Percentiles rank a stretch among this genome's conserved stretches.
Conservation (phyloP, 352 stramenopile species). For the Globisporangium carolinianum region DNA sequence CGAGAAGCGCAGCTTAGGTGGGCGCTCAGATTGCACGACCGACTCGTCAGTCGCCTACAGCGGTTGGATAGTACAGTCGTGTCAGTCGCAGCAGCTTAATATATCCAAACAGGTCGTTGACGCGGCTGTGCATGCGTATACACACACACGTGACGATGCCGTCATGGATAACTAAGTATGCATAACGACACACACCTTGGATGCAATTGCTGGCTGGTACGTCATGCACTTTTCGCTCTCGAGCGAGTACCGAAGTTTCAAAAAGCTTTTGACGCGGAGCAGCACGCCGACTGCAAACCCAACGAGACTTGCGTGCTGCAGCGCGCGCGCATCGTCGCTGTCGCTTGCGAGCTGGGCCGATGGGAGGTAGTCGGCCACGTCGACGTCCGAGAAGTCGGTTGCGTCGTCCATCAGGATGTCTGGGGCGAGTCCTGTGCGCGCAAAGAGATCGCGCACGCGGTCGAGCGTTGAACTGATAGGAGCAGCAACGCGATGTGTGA, state of each 20-base stretch:
- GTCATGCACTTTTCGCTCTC: constrained; percentile 79
- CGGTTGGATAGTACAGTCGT: not conserved
- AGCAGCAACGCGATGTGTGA: not conserved
- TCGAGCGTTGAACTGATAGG: constrained; percentile 42
- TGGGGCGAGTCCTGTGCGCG: constrained; percentile 21
- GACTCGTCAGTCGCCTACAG: constrained; percentile 24
- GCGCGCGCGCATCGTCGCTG: constrained; percentile 1
- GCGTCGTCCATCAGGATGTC: constrained; percentile 42
- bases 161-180: not conserved
- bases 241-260: constrained; percentile 63
- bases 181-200: constrained; percentile 26
- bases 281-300: constrained; percentile 64
- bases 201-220: constrained; percentile 51
- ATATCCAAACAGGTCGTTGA: too few relatives aligned
- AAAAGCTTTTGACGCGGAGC: constrained; percentile 63
- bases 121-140: not conserved
- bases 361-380: constrained; percentile 25
- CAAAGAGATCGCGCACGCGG: constrained; percentile 45
- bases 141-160: constrained; percentile 2
- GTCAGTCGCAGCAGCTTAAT: not conserved
- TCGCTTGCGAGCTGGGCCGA: constrained; percentile 10
- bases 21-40: constrained; percentile 14
- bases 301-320: constrained; percentile 18
- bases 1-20: constrained; percentile 15
- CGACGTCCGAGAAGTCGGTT: constrained; percentile 32